A percentile compares a stretch with the other conserved stretches of the same genome.
Conservation (phyloP, 129 eudicot genomes). For the Scalesia atractyloides region DNA sequence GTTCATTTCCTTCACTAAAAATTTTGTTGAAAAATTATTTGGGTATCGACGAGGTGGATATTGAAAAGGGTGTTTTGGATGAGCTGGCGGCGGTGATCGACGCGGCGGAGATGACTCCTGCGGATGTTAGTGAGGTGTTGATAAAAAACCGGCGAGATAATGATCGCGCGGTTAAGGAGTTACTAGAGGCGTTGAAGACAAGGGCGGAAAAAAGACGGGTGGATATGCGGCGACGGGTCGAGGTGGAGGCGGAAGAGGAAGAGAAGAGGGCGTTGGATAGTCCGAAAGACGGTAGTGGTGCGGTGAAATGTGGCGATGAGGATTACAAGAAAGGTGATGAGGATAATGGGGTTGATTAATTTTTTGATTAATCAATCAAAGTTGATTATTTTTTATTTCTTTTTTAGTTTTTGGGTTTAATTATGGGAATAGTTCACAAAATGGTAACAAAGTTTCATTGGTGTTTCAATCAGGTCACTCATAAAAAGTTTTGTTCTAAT, state of each 20-base stretch:
- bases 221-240: slow-evolving; percentile 14
- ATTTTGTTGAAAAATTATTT: slow-evolving; percentile 73
- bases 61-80: slow-evolving; percentile 30
- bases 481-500: too few relatives aligned
- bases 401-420: slow-evolving; percentile 21
- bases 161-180: slow-evolving; percentile 58
- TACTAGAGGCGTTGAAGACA: slow-evolving; percentile 53
- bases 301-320: slow-evolving; percentile 31
- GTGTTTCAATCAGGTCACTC: too few relatives aligned
- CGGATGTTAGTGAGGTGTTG: slow-evolving; percentile 88
- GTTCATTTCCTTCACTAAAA: slow-evolving; percentile 57
- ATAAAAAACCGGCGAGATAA: slow-evolving; percentile 74
- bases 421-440: too few relatives aligned
- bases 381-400: slow-evolving; percentile 3
- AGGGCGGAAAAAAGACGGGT: slow-evolving; percentile 48
- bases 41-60: slow-evolving; percentile 56
- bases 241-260: slow-evolving; percentile 57
- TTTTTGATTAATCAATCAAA: slow-evolving; percentile 4
- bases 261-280: slow-evolving; percentile 86
- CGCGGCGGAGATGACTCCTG: slow-evolving; percentile 88
- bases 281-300: slow-evolving; percentile 44
- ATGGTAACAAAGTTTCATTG: too few relatives aligned
- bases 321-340: slow-evolving; percentile 27
- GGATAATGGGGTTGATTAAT: slow-evolving; percentile 38
- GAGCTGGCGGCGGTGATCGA: slow-evolving; percentile 54